Conservation (phyloP, 768 basidiomycete genomes). For the Amanita rimosa region DNA sequence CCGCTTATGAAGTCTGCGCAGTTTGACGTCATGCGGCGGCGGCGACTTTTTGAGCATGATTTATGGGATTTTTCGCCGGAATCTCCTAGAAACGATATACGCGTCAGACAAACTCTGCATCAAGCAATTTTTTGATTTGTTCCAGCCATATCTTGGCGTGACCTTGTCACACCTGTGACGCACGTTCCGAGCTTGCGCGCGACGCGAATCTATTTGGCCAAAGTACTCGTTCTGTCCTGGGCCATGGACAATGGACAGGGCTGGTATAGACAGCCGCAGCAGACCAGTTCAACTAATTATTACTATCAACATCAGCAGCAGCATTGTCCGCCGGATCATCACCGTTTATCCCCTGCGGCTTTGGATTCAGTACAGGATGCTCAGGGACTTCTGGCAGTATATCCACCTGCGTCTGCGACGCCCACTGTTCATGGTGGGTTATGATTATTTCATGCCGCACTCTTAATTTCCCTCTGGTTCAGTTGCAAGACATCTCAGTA, state of each 20-base stretch:
- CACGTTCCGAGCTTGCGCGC: background rate
- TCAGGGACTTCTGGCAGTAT: constrained; percentile 52
- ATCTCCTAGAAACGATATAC: background rate
- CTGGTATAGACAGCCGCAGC: background rate
- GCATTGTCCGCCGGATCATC: constrained; percentile 2
- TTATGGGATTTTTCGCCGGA: background rate
- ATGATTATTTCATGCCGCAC: background rate
- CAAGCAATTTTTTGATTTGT: background rate
- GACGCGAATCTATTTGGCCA: constrained; percentile 4
- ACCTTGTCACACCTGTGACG: background rate
- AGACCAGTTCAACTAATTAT: constrained; percentile 1
- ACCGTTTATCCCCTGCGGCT: constrained; percentile 11
- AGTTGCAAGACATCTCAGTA: constrained; percentile 61
- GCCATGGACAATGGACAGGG: constrained; percentile 10
- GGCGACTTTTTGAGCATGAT: background rate
- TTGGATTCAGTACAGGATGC: constrained; percentile 54
- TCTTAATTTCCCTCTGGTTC: constrained; percentile 5
- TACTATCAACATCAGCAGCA: constrained; percentile 9
- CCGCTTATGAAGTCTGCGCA: constrained; percentile 14
- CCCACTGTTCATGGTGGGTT: constrained; percentile 63
- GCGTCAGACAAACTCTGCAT: constrained; percentile 3
- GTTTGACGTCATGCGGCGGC: constrained; percentile 12
- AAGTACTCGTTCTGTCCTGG: background rate
- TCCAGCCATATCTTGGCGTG: background rate
- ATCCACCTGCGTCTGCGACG: constrained; percentile 67